These are phyloP conservation scores for Cercospora zeae-maydis DNA, from an alignment of 2,329 filamentous ascomycete genomes.

Conservation along the genomic window DNA sequence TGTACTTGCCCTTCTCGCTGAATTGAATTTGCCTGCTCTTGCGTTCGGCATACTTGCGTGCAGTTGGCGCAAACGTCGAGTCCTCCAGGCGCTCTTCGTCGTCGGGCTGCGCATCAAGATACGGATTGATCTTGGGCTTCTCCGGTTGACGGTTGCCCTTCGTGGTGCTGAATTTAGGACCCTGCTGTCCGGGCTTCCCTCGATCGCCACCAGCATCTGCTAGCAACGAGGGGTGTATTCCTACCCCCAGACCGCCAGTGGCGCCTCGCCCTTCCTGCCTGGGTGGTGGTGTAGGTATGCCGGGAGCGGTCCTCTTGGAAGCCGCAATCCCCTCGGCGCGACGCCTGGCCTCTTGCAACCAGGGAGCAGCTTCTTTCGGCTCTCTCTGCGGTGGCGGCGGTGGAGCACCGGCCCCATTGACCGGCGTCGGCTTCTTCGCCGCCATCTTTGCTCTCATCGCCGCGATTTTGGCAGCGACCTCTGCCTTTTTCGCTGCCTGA, in stretches of 20 bases:
- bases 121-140: conserved; percentile 40
- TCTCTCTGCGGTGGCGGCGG: conserved; percentile 13
- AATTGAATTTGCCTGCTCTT: conserved; percentile 77
- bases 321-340: conserved; percentile 27
- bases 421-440: conserved; percentile 25
- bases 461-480: conserved; percentile 34
- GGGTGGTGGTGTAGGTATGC: conserved; percentile 37
- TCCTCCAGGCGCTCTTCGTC: conserved; percentile 57
- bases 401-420: conserved; percentile 22
- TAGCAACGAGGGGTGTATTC: conserved; percentile 70
- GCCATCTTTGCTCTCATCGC: conserved; percentile 36
- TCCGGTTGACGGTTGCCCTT: conserved; percentile 54
- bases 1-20: conserved; percentile 96
- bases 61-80: conserved; percentile 52
- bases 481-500: conserved; percentile 31
- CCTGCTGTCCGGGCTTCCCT: conserved; percentile 43
- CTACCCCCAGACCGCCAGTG: conserved; percentile 68
- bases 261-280: conserved; percentile 51
- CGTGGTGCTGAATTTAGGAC: conserved; percentile 52
- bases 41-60: conserved; percentile 62
- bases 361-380: conserved; percentile 11
- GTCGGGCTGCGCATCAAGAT: conserved; percentile 44
- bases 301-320: conserved; percentile 19
- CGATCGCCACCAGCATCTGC: conserved; percentile 49
- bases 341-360: conserved; percentile 30